Evolutionary conservation across 2,329 filamentous ascomycete genomes (phyloP), one percentile per base, ranked within the genome.

Genomic region (Pezicula carpinea): DNA sequence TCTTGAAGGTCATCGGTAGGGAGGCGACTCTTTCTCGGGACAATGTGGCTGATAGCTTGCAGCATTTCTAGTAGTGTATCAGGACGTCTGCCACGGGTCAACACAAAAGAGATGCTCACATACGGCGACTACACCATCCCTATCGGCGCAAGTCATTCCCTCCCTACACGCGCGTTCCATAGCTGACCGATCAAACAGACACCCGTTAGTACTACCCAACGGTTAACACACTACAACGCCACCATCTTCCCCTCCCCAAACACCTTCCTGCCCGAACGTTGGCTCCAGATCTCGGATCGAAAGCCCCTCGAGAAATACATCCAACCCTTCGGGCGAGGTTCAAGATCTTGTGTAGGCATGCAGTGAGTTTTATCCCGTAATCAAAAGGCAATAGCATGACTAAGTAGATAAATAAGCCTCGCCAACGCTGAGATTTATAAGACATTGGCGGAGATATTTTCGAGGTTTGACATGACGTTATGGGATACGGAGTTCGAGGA

Each of bases 1-100:
- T 41, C 31, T 46, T 21, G 53, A 55, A 48, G 53, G 53, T 11
- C 48, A 48, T 39, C 46, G 44, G 49, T 53, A 44, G n/a, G 36
- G 3, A 19, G 15, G 1, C 15, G 11, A 22, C 22, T 22, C 23
- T 23, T 10, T 32, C 18, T 34, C 23, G 6, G 15, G 14, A 26
- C 15, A n/a, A 31, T 19, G 39, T 39, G 32, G 31, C 31, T 21
- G 19, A 23, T 31, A 39, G 15, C 22, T 29, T 48, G 44, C 18
- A 49, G 36, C 19, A 46, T 46, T 35, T 50, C 39, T 18, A 38
- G 15, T 32, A 48, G 47, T 18, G 52, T 43, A 38, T 43, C 53
- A 6, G 50, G 53, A 6, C 43, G 50, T 21, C 41, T 47, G 8
- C 50, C 50, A n/a, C 48, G 50, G 2, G 33, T 53, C 39, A 53